Percentiles rank a stretch among this genome's conserved stretches.
Evolutionary conservation across 495 filamentous ascomycete species (phyloP).

Genomic region (Tuber brumale): DNA sequence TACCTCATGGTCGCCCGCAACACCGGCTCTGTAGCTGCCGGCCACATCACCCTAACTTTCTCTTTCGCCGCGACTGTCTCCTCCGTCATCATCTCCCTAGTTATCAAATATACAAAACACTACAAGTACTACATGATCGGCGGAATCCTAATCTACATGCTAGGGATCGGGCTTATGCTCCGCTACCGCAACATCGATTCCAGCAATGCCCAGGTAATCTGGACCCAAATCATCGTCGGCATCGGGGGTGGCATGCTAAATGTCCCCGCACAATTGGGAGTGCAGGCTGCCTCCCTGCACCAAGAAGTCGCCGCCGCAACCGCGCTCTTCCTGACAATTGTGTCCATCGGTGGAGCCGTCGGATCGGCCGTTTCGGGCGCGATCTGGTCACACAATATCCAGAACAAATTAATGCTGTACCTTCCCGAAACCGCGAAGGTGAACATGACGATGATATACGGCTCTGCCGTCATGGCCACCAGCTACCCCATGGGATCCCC

Average conservation of each 20-base stretch:
- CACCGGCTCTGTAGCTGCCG: conserved; percentile 56
- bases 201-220: conserved; percentile 54
- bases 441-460: conserved; percentile 52
- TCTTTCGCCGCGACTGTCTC: conserved; percentile 63
- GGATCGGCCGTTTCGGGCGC: conserved; percentile 62
- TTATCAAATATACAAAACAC: conserved; percentile 56
- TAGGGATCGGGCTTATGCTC: conserved; percentile 59
- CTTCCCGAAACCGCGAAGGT: conserved; percentile 47
- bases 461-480: conserved; percentile 52
- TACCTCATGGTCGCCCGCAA: conserved; percentile 67
- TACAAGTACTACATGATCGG: conserved; percentile 56
- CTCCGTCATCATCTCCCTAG: conserved; percentile 54
- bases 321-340: conserved; percentile 59
- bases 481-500: conserved; percentile 53
- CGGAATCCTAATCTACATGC: conserved; percentile 55
- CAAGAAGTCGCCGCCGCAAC: conserved; percentile 62
- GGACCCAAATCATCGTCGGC: conserved; percentile 59
- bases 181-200: conserved; percentile 53
- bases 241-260: conserved; percentile 60
- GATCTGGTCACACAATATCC: conserved; percentile 58
- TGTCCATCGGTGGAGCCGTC: conserved; percentile 63
- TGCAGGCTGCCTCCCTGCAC: conserved; percentile 59
- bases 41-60: conserved; percentile 56
- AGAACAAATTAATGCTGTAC: conserved; percentile 52
- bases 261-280: conserved; percentile 58